Conservation (phyloP, 805 yeast species). For the Kazachstania psychrophila region DNA sequence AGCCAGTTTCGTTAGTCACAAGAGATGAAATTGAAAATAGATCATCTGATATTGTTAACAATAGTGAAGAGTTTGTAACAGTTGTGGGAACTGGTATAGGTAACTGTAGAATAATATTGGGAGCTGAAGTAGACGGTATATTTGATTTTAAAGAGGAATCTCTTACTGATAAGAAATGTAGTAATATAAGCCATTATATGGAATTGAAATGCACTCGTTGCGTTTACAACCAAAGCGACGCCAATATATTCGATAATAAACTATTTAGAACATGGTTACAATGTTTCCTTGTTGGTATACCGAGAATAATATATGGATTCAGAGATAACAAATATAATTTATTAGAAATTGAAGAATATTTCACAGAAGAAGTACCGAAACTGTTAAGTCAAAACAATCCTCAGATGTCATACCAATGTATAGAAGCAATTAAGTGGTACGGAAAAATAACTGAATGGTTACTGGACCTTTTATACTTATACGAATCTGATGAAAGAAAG, state of each 20-base stretch:
- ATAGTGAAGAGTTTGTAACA: conserved; percentile 68
- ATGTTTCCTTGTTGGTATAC: conserved; percentile 79
- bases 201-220: conserved; percentile 72
- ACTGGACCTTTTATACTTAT: conserved; percentile 30
- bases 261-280: conserved; percentile 87
- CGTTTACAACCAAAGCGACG: conserved; percentile 47
- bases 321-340: conserved; percentile 62
- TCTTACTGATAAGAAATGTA: conserved; percentile 26
- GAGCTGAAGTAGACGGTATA: conserved; percentile 92
- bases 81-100: conserved; percentile 84
- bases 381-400: conserved; percentile 40
- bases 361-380: conserved; percentile 70
- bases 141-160: conserved; percentile 59
- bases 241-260: conserved; percentile 63
- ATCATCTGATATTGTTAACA: conserved; percentile 47
- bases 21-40: conserved; percentile 63
- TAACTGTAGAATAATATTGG: conserved; percentile 53
- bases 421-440: conserved; percentile 74
- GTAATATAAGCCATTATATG: conserved; percentile 62
- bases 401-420: conserved; percentile 49
- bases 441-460: conserved; percentile 80
- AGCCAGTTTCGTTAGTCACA: conserved; percentile 63
- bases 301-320: conserved; percentile 73
- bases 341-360: conserved; percentile 59
- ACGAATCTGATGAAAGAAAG: conserved; percentile 39